A percentile compares a stretch with the other conserved stretches of the same genome.
phyloP scores from a whole-genome alignment of 1,284 basidiomycete species.

The Neonothopanus nambi region DNA sequence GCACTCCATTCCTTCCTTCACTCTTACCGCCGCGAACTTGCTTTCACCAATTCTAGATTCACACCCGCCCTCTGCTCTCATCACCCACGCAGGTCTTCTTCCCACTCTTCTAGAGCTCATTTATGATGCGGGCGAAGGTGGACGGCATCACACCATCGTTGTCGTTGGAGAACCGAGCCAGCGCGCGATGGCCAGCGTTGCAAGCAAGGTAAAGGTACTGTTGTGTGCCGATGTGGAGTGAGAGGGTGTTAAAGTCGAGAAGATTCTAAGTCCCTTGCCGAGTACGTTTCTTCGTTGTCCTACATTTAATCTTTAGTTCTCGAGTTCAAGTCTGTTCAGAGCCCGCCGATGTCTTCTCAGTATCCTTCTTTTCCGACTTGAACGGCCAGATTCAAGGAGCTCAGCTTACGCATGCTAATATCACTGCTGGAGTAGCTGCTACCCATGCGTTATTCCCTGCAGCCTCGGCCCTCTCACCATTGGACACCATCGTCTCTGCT shows the following conservation, averaged over 20 bases:
- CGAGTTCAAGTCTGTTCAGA: constrained; percentile 37
- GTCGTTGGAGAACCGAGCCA: constrained; percentile 61
- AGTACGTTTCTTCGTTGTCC: constrained; percentile 36
- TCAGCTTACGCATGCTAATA: constrained; percentile 73
- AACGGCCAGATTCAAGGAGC: constrained; percentile 57
- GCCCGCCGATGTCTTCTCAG: constrained; percentile 61
- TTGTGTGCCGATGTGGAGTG: constrained; percentile 66
- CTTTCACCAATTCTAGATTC: constrained; percentile 61
- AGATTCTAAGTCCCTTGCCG: constrained; percentile 47
- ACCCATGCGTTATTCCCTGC: constrained; percentile 65
- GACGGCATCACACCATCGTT: constrained; percentile 56
- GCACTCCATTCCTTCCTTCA: constrained; percentile 71
- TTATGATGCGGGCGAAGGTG: constrained; percentile 53
- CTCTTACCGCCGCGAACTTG: constrained; percentile 57
- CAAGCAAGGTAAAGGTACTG: constrained; percentile 53
- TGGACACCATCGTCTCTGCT: constrained; percentile 75
- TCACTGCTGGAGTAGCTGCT: constrained; percentile 79
- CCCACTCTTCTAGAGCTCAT: constrained; percentile 66
- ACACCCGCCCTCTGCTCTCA: constrained; percentile 67
- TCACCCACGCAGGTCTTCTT: constrained; percentile 63
- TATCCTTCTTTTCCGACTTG: constrained; percentile 59
- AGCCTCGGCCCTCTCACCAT: constrained; percentile 56
- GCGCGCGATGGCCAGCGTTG: constrained; percentile 41
- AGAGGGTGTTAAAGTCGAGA: constrained; percentile 52
- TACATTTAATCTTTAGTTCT: background rate